Percentiles rank a stretch among this genome's conserved stretches.
phyloP scores from a whole-genome alignment of 179 eudicot genomes.

The Silene noctiflora region DNA sequence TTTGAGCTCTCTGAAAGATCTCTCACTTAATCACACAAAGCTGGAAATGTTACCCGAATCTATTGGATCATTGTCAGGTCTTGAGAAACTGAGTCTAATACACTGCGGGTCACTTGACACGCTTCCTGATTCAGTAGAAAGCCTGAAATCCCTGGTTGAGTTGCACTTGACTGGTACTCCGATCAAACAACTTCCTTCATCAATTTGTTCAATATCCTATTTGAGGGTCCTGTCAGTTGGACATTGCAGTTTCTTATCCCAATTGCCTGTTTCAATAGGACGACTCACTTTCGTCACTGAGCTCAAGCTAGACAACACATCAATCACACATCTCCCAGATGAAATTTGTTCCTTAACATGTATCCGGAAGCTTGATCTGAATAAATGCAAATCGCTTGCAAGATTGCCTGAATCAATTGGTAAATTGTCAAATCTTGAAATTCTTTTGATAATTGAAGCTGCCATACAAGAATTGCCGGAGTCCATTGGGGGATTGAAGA shows the following conservation, averaged over 20 bases:
- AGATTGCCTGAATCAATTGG: slow-evolving; percentile 47
- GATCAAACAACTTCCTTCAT: slow-evolving; percentile 40
- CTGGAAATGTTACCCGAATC: slow-evolving; percentile 37
- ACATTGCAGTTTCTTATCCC: slow-evolving; percentile 28
- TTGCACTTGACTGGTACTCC: slow-evolving; percentile 33
- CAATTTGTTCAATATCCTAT: slow-evolving; percentile 40
- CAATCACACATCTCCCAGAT: slow-evolving; percentile 40
- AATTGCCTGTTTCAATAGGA: slow-evolving; percentile 39
- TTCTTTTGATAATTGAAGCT: slow-evolving; percentile 29
- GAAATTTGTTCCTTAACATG: slow-evolving; percentile 41
- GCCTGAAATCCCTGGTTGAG: slow-evolving; percentile 35
- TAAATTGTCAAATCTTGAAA: slow-evolving; percentile 32
- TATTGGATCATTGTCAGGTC: slow-evolving; percentile 37
- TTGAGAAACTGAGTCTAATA: slow-evolving; percentile 35
- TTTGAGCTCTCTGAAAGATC: slow-evolving; percentile 37
- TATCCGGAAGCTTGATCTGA: slow-evolving; percentile 40
- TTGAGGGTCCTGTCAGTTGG: slow-evolving; percentile 35
- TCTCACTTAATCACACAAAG: slow-evolving; percentile 29
- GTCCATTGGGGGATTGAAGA: slow-evolving; percentile 46
- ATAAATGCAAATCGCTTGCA: slow-evolving; percentile 37
- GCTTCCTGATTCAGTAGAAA: slow-evolving; percentile 44
- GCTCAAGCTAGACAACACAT: slow-evolving; percentile 33
- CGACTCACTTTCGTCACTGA: slow-evolving; percentile 38
- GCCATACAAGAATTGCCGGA: slow-evolving; percentile 43
- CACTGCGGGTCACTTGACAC: slow-evolving; percentile 34